Evolutionary conservation across 2,329 filamentous ascomycete genomes (phyloP), one percentile per base, ranked within the genome.

Genomic region (Microsporum ferrugineum): DNA sequence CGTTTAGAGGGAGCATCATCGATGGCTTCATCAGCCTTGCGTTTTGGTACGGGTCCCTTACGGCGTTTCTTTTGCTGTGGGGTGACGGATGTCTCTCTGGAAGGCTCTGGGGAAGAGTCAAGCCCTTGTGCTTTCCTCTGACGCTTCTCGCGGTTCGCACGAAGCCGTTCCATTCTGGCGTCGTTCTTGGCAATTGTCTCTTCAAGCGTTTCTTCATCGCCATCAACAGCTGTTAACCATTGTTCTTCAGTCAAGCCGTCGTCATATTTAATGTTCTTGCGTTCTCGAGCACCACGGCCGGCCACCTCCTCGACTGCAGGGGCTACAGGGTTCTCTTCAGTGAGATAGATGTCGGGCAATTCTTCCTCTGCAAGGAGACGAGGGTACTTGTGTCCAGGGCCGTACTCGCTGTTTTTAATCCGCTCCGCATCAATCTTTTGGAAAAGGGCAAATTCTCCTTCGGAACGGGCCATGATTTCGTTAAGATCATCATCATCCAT

Each of bases 401-500:
- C 92, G 69, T 97, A 99, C 2, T 77, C 71, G 6, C 84, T 81
- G 55, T 84, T 84, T 63, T 77, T 83, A 7, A 77, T 69, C 61
- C 94, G 84, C 62, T 95, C 85, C 62, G 85, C 83, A 67, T 99
- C 94, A 63, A 99, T 84, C 67, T 87, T 78, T 70, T 91, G 88
- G 83, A 99, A 99, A 0, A 85, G 70, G 4, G 64, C 63, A 23
- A 97, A 75, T 72, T 99, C 94, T 0, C 87, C 80, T 6, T 96
- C 92, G 51, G 81, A 90, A 66, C 94, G 88, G 63, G 94, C 91
- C 76, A 97, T 88, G 63, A 99, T 88, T 78, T 94, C 80, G 71
- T 99, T 99, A 66, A 99, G 79, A 71, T 99, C 94, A 63, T 99
- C 94, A 66, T 99, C 94, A 67, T 99, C 94, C 89, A 97, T 96